phyloP scores from a whole-genome alignment of 2,329 filamentous ascomycete genomes.

The Lasiodiplodia sp. region DNA sequence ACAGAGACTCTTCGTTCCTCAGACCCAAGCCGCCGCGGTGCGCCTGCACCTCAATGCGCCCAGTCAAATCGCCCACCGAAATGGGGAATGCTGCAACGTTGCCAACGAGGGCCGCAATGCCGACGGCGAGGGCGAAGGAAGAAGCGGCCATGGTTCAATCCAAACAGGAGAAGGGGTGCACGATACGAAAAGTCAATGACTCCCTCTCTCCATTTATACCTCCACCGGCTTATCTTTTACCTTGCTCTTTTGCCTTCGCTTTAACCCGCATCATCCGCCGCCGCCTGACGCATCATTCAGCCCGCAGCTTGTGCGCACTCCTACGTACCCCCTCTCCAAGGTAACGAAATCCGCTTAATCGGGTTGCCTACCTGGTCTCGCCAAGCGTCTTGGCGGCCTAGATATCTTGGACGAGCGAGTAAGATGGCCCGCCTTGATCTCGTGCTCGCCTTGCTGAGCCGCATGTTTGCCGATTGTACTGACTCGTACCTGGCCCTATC shows the following conservation, averaged over 20 bases:
- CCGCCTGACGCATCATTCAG: conserved; percentile 5
- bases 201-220: not conserved
- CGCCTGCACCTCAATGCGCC: conserved; percentile 34
- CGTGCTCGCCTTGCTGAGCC: conserved; percentile 16
- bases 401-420: conserved; percentile 2
- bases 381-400: conserved; percentile 17
- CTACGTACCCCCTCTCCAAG: not conserved
- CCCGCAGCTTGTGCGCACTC: conserved; percentile 18
- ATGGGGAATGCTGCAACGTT: not conserved
- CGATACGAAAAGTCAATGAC: not conserved
- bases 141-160: not conserved
- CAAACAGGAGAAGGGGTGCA: not conserved
- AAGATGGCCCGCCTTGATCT: conserved; percentile 14
- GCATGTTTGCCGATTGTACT: not conserved
- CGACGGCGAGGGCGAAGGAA: not conserved
- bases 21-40: conserved; percentile 37
- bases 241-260: not conserved
- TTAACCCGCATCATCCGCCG: not conserved
- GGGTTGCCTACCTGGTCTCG: not conserved
- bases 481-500: not conserved
- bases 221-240: not conserved
- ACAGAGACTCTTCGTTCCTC: conserved; percentile 34
- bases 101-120: conserved; percentile 2
- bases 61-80: conserved; percentile 2
- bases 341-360: not conserved